Evolutionary conservation across 768 basidiomycete genomes (phyloP).

Genomic region (Pleurotus ostreatus): DNA sequence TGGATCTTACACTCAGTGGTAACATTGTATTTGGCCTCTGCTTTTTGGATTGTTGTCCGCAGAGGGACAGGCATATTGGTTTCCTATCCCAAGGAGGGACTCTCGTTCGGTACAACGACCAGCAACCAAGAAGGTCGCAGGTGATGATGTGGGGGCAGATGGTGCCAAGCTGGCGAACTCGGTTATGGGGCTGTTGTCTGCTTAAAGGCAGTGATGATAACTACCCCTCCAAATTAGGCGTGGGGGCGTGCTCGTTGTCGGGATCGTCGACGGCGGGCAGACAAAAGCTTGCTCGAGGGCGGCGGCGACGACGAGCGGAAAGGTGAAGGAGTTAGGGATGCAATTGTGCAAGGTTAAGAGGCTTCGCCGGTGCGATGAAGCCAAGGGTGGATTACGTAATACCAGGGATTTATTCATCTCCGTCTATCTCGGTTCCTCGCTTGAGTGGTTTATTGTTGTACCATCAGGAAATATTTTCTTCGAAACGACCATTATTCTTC

Average conservation of each 20-base stretch:
- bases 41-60: constrained; percentile 42
- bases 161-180: not conserved
- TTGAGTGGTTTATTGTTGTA: constrained; percentile 4
- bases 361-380: not conserved
- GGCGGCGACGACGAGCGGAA: not conserved
- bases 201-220: constrained; percentile 1
- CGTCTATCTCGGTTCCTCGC: constrained; percentile 9
- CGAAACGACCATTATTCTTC: not conserved
- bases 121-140: constrained; percentile 10
- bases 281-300: not conserved
- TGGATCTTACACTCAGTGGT: constrained; percentile 48
- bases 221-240: not conserved
- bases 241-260: not conserved
- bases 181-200: not conserved
- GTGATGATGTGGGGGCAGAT: constrained; percentile 12
- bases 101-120: no score
- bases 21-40: constrained; percentile 55
- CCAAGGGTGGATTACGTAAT: not conserved
- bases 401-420: constrained; percentile 4
- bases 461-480: constrained; percentile 1
- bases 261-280: not conserved
- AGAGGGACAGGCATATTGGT: constrained; percentile 43
- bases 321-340: not conserved
- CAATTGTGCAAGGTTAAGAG: not conserved
- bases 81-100: constrained; percentile 13